Evolutionary conservation across 2,329 filamentous ascomycete genomes (phyloP).

Genomic region (Sarocladium oryzae): DNA sequence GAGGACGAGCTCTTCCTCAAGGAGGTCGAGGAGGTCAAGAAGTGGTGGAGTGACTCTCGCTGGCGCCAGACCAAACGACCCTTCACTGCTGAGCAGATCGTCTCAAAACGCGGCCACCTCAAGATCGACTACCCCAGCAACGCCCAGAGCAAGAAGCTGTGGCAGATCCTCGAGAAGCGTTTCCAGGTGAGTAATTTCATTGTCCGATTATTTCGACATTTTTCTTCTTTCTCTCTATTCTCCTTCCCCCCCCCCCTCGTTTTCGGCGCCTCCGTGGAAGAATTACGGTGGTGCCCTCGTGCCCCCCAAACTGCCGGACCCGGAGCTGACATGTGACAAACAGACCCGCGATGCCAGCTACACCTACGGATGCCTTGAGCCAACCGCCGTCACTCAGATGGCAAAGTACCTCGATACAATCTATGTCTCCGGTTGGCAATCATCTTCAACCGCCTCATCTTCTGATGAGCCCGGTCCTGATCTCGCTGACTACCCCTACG

Average conservation of each 20-base stretch:
- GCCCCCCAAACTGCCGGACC: too few species aligned
- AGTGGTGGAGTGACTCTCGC: slow-evolving; percentile 89
- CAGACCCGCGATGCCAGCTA: slow-evolving; percentile 80
- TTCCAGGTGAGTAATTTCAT: slow-evolving; percentile 58
- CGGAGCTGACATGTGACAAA: slow-evolving; percentile 1
- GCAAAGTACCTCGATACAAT: slow-evolving; percentile 97
- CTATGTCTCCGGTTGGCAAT: slow-evolving; percentile 99
- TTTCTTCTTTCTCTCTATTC: neutral
- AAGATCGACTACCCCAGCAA: slow-evolving; percentile 91
- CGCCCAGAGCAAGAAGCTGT: slow-evolving; percentile 85
- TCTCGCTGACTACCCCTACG: slow-evolving; percentile 94
- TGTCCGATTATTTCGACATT: neutral
- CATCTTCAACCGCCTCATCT: slow-evolving; percentile 88
- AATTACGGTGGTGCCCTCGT: too few species aligned
- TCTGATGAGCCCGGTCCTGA: slow-evolving; percentile 96
- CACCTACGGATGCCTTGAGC: slow-evolving; percentile 96
- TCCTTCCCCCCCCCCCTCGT: too few species aligned
- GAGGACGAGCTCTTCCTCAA: slow-evolving; percentile 66
- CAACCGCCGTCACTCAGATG: slow-evolving; percentile 99
- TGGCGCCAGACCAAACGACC: slow-evolving; percentile 91
- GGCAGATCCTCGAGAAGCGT: slow-evolving; percentile 78
- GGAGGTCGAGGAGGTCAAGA: slow-evolving; percentile 82
- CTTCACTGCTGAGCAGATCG: slow-evolving; percentile 95
- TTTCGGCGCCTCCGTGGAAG: too few species aligned
- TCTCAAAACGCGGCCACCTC: slow-evolving; percentile 86